Percentiles rank a stretch among this genome's conserved stretches.
Conservation (phyloP, 169 alveolate genomes). For the Cyclospora cayetanensis region DNA sequence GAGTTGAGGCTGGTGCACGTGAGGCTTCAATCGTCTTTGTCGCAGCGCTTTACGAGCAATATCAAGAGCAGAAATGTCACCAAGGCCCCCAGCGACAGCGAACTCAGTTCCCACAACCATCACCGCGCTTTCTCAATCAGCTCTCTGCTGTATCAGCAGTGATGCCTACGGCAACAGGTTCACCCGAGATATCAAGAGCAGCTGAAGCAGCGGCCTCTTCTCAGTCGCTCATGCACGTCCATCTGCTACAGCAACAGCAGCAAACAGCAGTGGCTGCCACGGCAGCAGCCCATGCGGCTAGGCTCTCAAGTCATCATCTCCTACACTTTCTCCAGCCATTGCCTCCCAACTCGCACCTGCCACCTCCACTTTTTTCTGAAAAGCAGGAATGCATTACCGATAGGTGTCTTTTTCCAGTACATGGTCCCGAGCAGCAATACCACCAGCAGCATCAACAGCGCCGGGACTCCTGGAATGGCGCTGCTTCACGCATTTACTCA, state of each 20-base stretch:
- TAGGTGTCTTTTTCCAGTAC: no score
- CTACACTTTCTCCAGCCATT: background rate
- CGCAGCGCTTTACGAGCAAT: background rate
- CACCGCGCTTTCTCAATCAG: slow-evolving; percentile 20
- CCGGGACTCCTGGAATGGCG: no score
- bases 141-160: slow-evolving; percentile 54
- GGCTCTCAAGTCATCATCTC: background rate
- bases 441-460: no score
- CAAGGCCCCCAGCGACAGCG: background rate
- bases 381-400: no score
- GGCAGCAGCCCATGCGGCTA: background rate
- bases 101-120: slow-evolving; percentile 22
- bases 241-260: background rate
- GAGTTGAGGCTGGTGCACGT: background rate
- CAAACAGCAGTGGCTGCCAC: background rate
- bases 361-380: slow-evolving; percentile 28
- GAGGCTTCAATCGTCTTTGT: background rate
- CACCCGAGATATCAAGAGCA: background rate
- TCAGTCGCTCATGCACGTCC: background rate
- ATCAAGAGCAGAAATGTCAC: background rate
- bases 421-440: no score
- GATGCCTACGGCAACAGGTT: background rate
- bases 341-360: slow-evolving; percentile 31
- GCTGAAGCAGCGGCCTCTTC: background rate
- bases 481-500: no score